Evolutionary conservation across 352 stramenopile genomes (phyloP), one percentile per base, ranked within the genome.

Genomic region (Globisporangium cylindrosporum): DNA sequence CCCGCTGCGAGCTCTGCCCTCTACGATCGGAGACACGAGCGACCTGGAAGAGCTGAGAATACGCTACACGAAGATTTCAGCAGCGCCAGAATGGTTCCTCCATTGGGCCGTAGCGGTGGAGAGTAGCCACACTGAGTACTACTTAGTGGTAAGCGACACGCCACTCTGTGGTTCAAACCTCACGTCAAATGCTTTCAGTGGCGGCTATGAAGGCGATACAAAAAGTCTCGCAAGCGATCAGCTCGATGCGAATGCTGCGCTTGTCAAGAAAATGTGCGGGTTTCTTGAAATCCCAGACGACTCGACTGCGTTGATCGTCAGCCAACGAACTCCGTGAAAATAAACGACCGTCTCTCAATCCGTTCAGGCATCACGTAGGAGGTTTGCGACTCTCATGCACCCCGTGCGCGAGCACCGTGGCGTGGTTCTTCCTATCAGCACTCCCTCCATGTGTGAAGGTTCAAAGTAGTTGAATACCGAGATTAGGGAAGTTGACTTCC

Each of bases 1-100:
- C 43, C 84, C 84, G n/a, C 74, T 69, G 15, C 38, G 53, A 8
- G 58, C 71, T 29, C 79, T 88, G 25, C 49, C 65, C 15, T 75
- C 62, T 2, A 62, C 59, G 20, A 59, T 59, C 3, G 53, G 53
- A 5, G 73, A 70, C 27, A 55, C 62, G 24, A 91, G 78, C 25
- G 64, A 5, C 81, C 32, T 51, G 24, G 18, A 15, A 9, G 20
- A 24, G 4, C 24, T 53, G 9, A 6, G 20, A 9, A 20, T 15
- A 3, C 46, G 12, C 18, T 3, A 53, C 20, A 25, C 46, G 9
- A 9, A 24, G 46, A 53, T 53, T 20, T 24, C 46, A 12, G 7
- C 18, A 14, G 46, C 46, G 1, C 46, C 46, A 24, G 46, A 53
- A 4, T 53, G 46, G 46, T 5, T 53, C 18, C 46, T 53, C 18